Base-by-base conservation (phyloP, 208 protist species). In the Leishmania guyanensis region DNA sequence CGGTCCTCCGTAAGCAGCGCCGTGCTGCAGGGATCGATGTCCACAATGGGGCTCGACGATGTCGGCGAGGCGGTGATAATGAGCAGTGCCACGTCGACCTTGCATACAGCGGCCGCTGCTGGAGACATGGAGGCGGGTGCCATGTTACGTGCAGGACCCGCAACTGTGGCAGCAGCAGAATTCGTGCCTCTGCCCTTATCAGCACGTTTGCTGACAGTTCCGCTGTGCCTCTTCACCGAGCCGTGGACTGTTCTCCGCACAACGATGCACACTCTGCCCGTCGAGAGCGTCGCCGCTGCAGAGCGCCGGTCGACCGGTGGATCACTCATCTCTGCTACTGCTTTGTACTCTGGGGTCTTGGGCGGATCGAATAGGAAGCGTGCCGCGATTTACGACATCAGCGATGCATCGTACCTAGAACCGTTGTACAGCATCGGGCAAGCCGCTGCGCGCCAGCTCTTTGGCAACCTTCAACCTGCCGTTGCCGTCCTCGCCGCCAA, bases 161-260 rank as follows among this genome's bases (percentile, higher is more conserved):
- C 48, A 48, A 39, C 54, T 9, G 48, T 56, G 51, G 29, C 16
- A 66, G 50, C 66, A 17, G 62, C 17, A 43, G 74, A 53, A 29
- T 9, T 16, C 10, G 17, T 56, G 56, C 74, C 17, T 39, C 26
- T 48, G 4, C 26, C 64, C 9, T 39, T 72, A 20, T 75, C 80
- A 8, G 64, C 66, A 2, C 72, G 54, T 6, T 79, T 51, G 12
- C 48, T 84, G 9, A 80, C 66, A 2, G 65, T 75, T n/a, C 60
- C 80, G 46, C 75, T 72, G 54, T 64, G 53, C 5, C 80, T 84
- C 29, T 75, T 84, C 56, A 29, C 22, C 3, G 75, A 79, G 17
- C 65, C 75, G 17, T 84, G 75, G 80, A 39, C 71, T 36, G 20
- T 84, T 70, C 80, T 84, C 53, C 75, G 69, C 46, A 84, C 80